Base-by-base conservation (phyloP, 345 rosid species). In the Carallia pectinifolia region DNA sequence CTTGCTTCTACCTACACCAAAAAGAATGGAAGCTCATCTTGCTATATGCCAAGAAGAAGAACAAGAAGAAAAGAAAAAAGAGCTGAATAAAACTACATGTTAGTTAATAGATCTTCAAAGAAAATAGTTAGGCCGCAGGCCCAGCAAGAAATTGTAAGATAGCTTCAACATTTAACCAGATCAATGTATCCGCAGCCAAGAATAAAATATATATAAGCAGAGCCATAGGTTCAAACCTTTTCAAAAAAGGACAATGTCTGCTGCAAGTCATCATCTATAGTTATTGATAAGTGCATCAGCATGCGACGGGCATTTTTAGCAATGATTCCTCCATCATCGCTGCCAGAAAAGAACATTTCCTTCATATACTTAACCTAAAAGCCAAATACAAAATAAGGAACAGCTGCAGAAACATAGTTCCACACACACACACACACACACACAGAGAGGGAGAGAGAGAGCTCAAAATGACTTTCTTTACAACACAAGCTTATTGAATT, bases 211-310 rank as follows among this genome's bases (percentile, higher is more conserved):
- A 18, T 30, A 70, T 29, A 31, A 54, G 17, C 0, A 37, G 39
- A 55, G 27, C 15, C 23, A 56, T 7, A 65, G 53, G 50, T 12
- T 56, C 12, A 55, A 31, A 93, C 97, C 98, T 94, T 94, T 79
- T 94, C 97, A 29, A 94, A 94, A 71, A 89, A 85, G 62, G 98
- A 89, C 71, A 94, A 80, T 2, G 97, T 89, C 73, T 80, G 89
- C 53, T 94, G 96, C 74, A 94, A 78, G 81, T 91, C 96, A 64
- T 91, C 98, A 73, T 89, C 98, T 44, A 83, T 76, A 67, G 91
- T 80, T 64, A 89, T 85, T 7, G 97, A 88, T 68, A 94, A 83
- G 76, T 82, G 79, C 72, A 72, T 76, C 98, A 91, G 88, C 96
- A 94, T 86, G 16, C 83, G 74, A 2, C 88, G 84, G 36, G 90